Percentiles rank a stretch among this genome's conserved stretches.
Evolutionary conservation across 768 basidiomycete species (phyloP).

Genomic region (Hemileccinum rubropunctum): DNA sequence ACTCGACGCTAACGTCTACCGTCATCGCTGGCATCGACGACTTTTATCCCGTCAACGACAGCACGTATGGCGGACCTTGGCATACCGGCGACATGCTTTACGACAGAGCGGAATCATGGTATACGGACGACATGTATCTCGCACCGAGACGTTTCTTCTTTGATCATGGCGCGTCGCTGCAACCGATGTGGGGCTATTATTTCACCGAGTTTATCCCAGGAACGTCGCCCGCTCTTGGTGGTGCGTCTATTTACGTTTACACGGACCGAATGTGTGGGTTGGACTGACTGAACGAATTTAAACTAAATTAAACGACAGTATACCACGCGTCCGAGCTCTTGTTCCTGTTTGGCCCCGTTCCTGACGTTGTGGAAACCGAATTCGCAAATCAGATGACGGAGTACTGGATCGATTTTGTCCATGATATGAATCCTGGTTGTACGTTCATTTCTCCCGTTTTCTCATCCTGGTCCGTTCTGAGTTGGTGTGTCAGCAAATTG

Average conservation of each 20-base stretch:
- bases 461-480: neutral
- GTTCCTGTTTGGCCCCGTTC: slow-evolving; percentile 38
- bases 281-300: too few relatives aligned
- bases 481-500: slow-evolving; percentile 28
- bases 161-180: slow-evolving; percentile 42
- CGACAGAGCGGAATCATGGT: slow-evolving; percentile 55
- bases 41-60: slow-evolving; percentile 49
- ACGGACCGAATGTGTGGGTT: too few relatives aligned
- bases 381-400: slow-evolving; percentile 49
- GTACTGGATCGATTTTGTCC: slow-evolving; percentile 56
- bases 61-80: slow-evolving; percentile 47
- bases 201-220: slow-evolving; percentile 60
- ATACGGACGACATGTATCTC: slow-evolving; percentile 57
- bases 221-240: slow-evolving; percentile 45
- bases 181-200: slow-evolving; percentile 52
- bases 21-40: slow-evolving; percentile 39
- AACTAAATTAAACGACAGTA: slow-evolving; percentile 2
- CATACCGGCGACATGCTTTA: slow-evolving; percentile 60
- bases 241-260: slow-evolving; percentile 28
- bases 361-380: slow-evolving; percentile 38
- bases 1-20: slow-evolving; percentile 27
- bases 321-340: slow-evolving; percentile 14
- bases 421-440: slow-evolving; percentile 57
- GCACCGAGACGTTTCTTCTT: slow-evolving; percentile 50
- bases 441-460: slow-evolving; percentile 14